These are phyloP conservation scores for Hirschfeldia incana DNA, from an alignment of 345 rosid genomes.

Conservation along the genomic window DNA sequence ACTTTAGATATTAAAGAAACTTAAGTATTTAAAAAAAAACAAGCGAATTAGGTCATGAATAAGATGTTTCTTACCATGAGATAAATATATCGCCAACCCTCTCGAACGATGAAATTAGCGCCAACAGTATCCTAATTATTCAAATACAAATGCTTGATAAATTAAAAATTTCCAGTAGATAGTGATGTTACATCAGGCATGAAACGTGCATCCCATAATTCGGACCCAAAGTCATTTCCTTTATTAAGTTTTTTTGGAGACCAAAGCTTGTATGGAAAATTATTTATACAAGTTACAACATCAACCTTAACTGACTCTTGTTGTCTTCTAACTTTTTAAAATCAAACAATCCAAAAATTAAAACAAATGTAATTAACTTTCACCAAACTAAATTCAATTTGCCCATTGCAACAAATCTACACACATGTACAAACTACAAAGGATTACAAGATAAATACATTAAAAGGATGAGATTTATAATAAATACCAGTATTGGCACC, in stretches of 20 bases:
- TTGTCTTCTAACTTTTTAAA: background rate
- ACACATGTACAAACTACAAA: background rate
- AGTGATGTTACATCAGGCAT: background rate
- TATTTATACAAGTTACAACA: background rate
- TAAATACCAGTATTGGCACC: constrained; percentile 93
- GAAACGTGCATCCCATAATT: constrained; percentile 24
- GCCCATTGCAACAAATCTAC: background rate
- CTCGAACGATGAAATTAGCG: constrained; percentile 67
- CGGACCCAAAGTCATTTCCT: background rate
- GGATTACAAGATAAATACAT: background rate
- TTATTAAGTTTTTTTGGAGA: background rate
- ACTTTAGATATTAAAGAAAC: background rate
- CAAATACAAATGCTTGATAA: background rate
- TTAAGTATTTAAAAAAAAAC: background rate
- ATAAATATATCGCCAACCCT: constrained; percentile 63
- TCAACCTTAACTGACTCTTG: background rate
- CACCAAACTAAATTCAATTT: background rate
- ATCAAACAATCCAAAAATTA: background rate
- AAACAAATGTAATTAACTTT: background rate
- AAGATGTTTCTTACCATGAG: constrained; percentile 60
- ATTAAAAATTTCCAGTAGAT: background rate
- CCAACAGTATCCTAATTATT: constrained; percentile 73
- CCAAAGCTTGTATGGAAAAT: constrained; percentile 3
- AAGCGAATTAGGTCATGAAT: background rate
- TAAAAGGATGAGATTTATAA: background rate